Base-by-base conservation (phyloP, 257 asterid genomes). In the Salvia miltiorrhiza region DNA sequence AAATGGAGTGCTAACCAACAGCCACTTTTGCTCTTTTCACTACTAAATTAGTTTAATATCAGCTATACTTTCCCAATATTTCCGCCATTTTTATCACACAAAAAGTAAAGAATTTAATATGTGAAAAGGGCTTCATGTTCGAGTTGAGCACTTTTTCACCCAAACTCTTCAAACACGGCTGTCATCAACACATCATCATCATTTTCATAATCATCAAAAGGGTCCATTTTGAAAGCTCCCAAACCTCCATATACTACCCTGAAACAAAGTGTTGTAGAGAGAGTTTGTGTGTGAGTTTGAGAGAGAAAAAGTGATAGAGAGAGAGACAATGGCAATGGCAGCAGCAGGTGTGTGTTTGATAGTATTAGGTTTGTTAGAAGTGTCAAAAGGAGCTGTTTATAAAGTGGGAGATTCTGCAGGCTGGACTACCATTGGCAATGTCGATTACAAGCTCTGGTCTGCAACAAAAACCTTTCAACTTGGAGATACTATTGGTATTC, bases 321-420 rank as follows among this genome's bases (percentile, higher is more conserved):
- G 50, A n/a, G 50, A 1, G 4, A 21, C 52, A 14, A n/a, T 45
- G 21, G 3, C 21, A n/a, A 45, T 17, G 17, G 52, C 21, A 9
- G 6, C 53, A 48, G 61, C 59, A 39, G 9, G 69, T 33, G 13
- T 78, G 40, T 61, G 80, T 43, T 28, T 83, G 65, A 60, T 82
- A 35, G 9, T 2, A 30, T 5, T 81, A 14, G 69, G 7, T 28
- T 54, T 62, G 41, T 2, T 79, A 48, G 72, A 71, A 61, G 47
- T 55, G 0, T 48, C 80, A 0, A 52, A 28, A 39, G 85, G 86
- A 13, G 88, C 21, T 13, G 86, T 86, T 7, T 76, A 92, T 47
- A 89, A 82, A 72, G 98, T 92, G 53, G 98, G 98, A 69, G 98
- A 87, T 41, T 77, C 86, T 10, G 84, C 94, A 56, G 98, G 98